Conservation (phyloP, 1,284 basidiomycete genomes). For the Sphaerobolus stellatus region DNA sequence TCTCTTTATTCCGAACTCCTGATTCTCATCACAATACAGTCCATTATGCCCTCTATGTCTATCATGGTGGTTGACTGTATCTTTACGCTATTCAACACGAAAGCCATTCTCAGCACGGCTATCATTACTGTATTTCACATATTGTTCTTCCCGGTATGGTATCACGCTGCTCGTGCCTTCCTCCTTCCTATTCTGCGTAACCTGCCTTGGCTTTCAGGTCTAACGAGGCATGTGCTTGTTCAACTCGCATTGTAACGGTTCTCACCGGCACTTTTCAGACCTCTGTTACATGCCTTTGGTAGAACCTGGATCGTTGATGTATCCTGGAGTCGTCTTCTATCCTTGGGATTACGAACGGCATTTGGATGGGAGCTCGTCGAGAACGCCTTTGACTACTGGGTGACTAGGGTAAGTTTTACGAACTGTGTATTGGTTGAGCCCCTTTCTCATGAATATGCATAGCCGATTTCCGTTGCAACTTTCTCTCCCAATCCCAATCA, state of each 20-base stretch:
- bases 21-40: conserved; percentile 12
- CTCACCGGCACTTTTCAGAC: conserved; percentile 10
- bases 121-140: conserved; percentile 8
- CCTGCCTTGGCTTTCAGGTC: conserved; percentile 5
- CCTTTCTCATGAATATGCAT: conserved; percentile 1
- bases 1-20: conserved; percentile 11
- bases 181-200: conserved; percentile 9
- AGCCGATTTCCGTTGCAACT: conserved; percentile 46
- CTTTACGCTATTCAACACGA: conserved; percentile 1
- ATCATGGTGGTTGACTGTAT: background rate
- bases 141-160: conserved; percentile 4
- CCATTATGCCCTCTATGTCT: background rate
- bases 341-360: conserved; percentile 49
- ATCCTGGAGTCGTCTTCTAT: conserved; percentile 46
- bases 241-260: background rate
- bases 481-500: conserved; percentile 48
- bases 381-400: conserved; percentile 52
- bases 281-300: conserved; percentile 34
- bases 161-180: conserved; percentile 1
- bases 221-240: conserved; percentile 6
- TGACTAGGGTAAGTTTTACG: conserved; percentile 42
- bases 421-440: background rate
- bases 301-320: conserved; percentile 55
- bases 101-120: conserved; percentile 4
- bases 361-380: conserved; percentile 63